Evolutionary conservation across 805 yeast species (phyloP).

Genomic region (Barnettozyma pratensis): DNA sequence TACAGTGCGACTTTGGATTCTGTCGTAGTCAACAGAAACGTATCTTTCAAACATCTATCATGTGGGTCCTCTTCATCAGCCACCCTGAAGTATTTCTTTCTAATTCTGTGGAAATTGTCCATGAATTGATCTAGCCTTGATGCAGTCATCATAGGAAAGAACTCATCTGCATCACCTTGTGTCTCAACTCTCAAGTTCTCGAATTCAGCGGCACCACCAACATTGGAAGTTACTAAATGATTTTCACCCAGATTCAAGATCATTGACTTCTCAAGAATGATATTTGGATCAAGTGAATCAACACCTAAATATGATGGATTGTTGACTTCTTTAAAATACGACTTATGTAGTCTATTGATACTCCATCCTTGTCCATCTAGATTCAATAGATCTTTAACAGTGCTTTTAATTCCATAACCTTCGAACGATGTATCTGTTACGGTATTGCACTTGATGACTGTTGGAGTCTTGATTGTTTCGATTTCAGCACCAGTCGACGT

Average conservation of each 20-base stretch:
- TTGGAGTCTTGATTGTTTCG: neutral
- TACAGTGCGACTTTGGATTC: slow-evolving; percentile 39
- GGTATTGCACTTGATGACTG: neutral
- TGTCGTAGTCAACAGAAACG: slow-evolving; percentile 40
- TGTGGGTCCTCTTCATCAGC: neutral
- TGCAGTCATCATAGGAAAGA: no score
- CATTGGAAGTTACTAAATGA: slow-evolving; percentile 34
- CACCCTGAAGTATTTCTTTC: slow-evolving; percentile 15
- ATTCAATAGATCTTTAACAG: neutral
- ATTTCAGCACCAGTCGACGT: neutral
- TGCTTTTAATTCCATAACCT: neutral
- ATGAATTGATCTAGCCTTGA: slow-evolving; percentile 17
- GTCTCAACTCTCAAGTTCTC: slow-evolving; percentile 27
- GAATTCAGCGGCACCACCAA: slow-evolving; percentile 33
- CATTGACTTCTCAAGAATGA: slow-evolving; percentile 37
- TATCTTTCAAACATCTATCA: slow-evolving; percentile 11
- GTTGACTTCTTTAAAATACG: slow-evolving; percentile 44
- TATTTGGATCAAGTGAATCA: slow-evolving; percentile 27
- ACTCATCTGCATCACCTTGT: slow-evolving; percentile 1
- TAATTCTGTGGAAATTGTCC: slow-evolving; percentile 22
- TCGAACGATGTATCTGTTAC: neutral
- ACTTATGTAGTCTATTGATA: slow-evolving; percentile 32
- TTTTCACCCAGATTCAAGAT: slow-evolving; percentile 36
- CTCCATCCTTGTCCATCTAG: slow-evolving; percentile 47
- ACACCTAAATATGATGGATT: slow-evolving; percentile 42